phyloP scores from a whole-genome alignment of 331 rosid genomes.

The Rhamnella rubrinervis region DNA sequence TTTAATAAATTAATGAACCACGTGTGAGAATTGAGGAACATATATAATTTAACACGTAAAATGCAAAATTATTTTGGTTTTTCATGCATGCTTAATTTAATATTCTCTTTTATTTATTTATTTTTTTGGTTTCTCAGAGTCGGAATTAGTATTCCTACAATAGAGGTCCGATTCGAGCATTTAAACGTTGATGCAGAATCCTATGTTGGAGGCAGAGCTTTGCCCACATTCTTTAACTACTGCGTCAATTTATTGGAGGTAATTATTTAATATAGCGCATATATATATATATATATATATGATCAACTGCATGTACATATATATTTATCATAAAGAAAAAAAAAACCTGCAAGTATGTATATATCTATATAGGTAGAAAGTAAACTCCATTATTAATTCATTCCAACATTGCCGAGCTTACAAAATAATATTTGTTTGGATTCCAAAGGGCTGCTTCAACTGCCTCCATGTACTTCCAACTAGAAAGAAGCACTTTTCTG shows the following conservation, averaged over 20 bases:
- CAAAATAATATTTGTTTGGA: conserved; percentile 3
- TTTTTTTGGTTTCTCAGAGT: conserved; percentile 28
- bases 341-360: too few relatives aligned
- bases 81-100: too few relatives aligned
- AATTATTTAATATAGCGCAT: not conserved
- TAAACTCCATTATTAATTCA: not conserved
- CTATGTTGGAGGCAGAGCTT: conserved; percentile 45
- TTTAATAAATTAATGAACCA: not conserved
- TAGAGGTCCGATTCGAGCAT: conserved; percentile 51
- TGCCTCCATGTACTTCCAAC: conserved; percentile 28
- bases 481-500: conserved; percentile 41
- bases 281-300: too few relatives aligned
- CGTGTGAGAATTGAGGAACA: not conserved
- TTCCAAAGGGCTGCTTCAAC: conserved; percentile 29
- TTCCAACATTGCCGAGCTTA: not conserved
- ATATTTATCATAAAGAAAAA: not conserved
- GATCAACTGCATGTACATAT: not conserved
- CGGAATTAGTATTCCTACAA: conserved; percentile 51
- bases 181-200: conserved; percentile 50
- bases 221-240: conserved; percentile 44
- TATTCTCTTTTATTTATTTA: too few relatives aligned
- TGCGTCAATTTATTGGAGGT: conserved; percentile 40
- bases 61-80: too few relatives aligned
- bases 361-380: too few relatives aligned
- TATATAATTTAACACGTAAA: not conserved